Conservation (phyloP, 192 early-diverging fungal species). For the Glomus cerebriforme region DNA sequence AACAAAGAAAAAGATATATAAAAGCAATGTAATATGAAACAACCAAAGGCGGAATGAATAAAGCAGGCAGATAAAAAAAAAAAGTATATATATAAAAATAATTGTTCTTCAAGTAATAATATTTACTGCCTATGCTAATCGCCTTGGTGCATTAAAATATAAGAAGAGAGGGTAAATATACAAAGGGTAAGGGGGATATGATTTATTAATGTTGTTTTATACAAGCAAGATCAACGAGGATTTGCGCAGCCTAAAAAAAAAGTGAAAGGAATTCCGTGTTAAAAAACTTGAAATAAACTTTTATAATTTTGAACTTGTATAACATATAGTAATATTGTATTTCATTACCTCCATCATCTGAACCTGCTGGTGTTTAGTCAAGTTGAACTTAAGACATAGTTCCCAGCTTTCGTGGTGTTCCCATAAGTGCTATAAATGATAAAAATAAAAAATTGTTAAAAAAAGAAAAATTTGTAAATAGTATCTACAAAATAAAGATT, state of each 20-base stretch:
- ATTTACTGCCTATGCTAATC: neutral
- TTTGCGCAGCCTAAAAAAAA: conserved; percentile 29
- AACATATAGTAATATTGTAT: neutral
- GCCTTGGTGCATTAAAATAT: neutral
- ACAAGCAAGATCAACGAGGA: conserved; percentile 34
- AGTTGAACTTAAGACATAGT: conserved; percentile 60
- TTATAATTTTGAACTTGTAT: neutral
- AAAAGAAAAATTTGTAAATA: neutral
- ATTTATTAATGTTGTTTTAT: conserved; percentile 33
- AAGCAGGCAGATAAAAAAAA: neutral
- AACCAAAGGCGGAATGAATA: conserved; percentile 6
- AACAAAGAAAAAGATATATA: neutral
- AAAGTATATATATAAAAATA: neutral
- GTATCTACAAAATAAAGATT: neutral
- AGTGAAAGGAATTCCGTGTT: neutral
- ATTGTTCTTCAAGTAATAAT: neutral
- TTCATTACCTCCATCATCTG: conserved; percentile 64
- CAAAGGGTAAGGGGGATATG: conserved; percentile 5
- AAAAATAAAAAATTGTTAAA: neutral
- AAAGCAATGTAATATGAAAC: conserved; percentile 7
- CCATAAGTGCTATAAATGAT: conserved; percentile 49
- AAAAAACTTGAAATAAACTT: neutral
- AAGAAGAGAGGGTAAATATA: conserved; percentile 17
- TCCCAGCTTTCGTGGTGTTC: conserved; percentile 68
- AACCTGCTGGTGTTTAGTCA: conserved; percentile 67